These are phyloP conservation scores for Aureobasidium mangrovei DNA, from an alignment of 2,329 filamentous ascomycete genomes.

Conservation along the genomic window DNA sequence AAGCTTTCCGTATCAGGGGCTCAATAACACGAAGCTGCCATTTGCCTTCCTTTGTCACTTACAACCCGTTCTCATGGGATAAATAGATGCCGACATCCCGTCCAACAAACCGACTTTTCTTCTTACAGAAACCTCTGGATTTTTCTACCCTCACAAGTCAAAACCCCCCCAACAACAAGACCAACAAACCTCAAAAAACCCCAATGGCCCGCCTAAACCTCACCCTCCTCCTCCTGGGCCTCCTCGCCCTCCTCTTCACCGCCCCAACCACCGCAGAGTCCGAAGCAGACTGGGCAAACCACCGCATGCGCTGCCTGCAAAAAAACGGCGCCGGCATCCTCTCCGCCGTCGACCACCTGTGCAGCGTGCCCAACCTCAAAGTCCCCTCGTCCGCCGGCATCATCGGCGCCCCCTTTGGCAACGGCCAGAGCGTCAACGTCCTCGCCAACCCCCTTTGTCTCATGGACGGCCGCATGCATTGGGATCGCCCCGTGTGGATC, in stretches of 20 bases:
- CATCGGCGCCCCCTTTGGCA: neutral
- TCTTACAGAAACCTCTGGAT: neutral
- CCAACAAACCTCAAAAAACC: neutral
- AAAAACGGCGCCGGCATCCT: neutral
- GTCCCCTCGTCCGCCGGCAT: slow-evolving; percentile 11
- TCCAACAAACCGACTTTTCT: neutral
- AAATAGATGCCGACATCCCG: slow-evolving; percentile 5
- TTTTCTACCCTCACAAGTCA: neutral
- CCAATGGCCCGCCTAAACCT: neutral
- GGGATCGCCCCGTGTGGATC: slow-evolving; percentile 18
- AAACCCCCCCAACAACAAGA: neutral
- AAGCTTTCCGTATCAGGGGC: neutral
- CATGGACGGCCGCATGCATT: neutral
- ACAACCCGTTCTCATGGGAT: neutral
- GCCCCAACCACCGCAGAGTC: neutral
- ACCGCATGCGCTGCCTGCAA: neutral
- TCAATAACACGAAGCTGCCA: neutral
- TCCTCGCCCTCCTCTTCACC: neutral
- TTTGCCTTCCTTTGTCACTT: neutral
- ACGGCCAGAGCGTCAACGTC: neutral
- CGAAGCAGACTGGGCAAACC: neutral
- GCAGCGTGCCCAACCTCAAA: slow-evolving; percentile 13
- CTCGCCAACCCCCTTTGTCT: neutral
- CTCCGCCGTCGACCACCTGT: slow-evolving; percentile 15
- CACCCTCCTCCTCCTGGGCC: neutral